These are phyloP conservation scores for Ceratobasidium sp. DNA, from an alignment of 1,284 basidiomycete species.

Conservation along the genomic window DNA sequence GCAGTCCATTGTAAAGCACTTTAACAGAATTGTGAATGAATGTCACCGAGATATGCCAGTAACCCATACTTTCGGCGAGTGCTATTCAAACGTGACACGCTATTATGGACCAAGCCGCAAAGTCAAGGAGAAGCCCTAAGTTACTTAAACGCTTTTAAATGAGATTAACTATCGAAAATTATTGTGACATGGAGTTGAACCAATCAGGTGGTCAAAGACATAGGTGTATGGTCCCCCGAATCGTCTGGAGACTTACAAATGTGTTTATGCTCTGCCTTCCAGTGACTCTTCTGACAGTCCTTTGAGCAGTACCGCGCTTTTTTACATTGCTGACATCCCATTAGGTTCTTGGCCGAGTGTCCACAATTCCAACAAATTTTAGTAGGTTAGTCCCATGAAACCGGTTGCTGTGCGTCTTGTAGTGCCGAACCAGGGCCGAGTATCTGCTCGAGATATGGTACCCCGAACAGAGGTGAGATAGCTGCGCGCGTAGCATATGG, in stretches of 20 bases:
- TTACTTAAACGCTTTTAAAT: no score
- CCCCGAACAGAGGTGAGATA: slow-evolving; percentile 26
- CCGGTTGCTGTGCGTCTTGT: slow-evolving; percentile 8
- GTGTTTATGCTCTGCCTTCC: slow-evolving; percentile 26
- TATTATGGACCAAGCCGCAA: no score
- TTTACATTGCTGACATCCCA: slow-evolving; percentile 15
- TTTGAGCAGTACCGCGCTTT: slow-evolving; percentile 22
- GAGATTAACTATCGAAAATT: no score
- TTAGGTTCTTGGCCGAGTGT: background rate
- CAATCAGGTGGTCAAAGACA: no score
- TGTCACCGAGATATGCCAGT: no score
- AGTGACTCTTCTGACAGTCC: slow-evolving; percentile 22
- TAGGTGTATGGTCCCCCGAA: no score
- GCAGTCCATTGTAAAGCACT: background rate
- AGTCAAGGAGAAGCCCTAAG: no score
- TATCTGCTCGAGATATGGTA: slow-evolving; percentile 13
- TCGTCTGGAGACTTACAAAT: background rate
- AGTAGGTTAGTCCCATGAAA: background rate
- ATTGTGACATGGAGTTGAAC: no score
- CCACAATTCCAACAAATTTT: slow-evolving; percentile 31
- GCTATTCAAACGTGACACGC: no score
- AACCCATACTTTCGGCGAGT: no score
- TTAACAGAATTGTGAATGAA: background rate
- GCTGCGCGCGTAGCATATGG: slow-evolving; percentile 16
- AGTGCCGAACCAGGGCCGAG: background rate